These are phyloP conservation scores for Tricholoma matsutake DNA, from an alignment of 768 basidiomycete species.

Conservation along the genomic window DNA sequence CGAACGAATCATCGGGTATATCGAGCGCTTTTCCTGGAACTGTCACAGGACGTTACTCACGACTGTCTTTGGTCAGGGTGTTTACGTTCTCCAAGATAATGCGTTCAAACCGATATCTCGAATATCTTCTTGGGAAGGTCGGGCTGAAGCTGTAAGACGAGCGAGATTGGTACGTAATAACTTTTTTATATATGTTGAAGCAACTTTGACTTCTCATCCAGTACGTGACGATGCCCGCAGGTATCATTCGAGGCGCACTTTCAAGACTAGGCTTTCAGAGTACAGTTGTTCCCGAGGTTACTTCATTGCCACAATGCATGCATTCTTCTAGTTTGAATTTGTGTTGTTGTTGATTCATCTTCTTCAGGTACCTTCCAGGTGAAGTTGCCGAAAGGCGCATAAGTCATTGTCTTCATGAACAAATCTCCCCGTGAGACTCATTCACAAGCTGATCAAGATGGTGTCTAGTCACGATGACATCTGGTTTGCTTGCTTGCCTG, in stretches of 20 bases:
- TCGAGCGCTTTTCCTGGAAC: constrained; percentile 20
- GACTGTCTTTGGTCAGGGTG: constrained; percentile 50
- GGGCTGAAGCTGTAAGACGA: constrained; percentile 65
- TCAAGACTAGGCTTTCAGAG: constrained; percentile 72
- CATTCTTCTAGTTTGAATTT: background rate
- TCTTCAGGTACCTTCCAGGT: constrained; percentile 76
- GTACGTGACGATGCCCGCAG: constrained; percentile 82
- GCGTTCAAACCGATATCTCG: constrained; percentile 81
- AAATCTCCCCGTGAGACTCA: background rate
- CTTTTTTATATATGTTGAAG: background rate
- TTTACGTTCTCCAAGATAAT: constrained; percentile 93
- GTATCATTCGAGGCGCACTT: constrained; percentile 82
- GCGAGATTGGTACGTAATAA: constrained; percentile 60
- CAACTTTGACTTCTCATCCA: constrained; percentile 25
- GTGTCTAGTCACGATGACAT: too few species aligned
- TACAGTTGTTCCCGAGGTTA: constrained; percentile 76
- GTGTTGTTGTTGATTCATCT: constrained; percentile 1
- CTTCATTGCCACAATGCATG: constrained; percentile 81
- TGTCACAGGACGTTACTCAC: background rate
- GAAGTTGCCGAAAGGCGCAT: constrained; percentile 66
- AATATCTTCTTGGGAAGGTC: constrained; percentile 78
- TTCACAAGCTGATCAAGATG: background rate
- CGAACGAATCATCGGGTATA: constrained; percentile 88
- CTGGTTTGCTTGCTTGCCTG: too few species aligned
- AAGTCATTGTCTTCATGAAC: background rate